phyloP scores from a whole-genome alignment of 352 stramenopile genomes.

The Blastocystis sp. region DNA sequence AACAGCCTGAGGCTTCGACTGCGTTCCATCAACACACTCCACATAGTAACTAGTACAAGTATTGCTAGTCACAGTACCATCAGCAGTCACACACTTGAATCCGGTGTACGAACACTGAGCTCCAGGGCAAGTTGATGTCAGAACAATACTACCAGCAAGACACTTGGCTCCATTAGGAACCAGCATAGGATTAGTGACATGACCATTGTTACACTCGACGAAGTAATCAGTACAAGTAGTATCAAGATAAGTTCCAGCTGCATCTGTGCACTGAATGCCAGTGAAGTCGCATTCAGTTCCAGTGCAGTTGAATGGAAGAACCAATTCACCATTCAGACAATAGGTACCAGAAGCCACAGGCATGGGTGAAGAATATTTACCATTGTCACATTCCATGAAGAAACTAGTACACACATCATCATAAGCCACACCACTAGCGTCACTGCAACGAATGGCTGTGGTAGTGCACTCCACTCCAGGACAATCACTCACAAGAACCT shows the following conservation, averaged over 20 bases:
- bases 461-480: not conserved
- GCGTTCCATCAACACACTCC: constrained; percentile 41
- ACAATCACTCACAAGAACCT: not conserved
- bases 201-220: constrained; percentile 57
- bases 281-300: constrained; percentile 41
- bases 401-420: constrained; percentile 41
- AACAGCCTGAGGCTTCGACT: constrained; percentile 20
- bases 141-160: constrained; percentile 19
- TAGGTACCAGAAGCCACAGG: constrained; percentile 49
- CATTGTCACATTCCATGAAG: constrained; percentile 54
- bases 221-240: constrained; percentile 58
- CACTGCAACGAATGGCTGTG: not conserved
- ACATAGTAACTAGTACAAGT: constrained; percentile 37
- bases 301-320: constrained; percentile 51
- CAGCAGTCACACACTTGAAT: constrained; percentile 17
- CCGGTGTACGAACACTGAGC: constrained; percentile 33
- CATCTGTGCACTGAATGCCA: constrained; percentile 64
- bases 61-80: not conserved
- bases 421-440: not conserved
- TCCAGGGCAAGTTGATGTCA: constrained; percentile 12
- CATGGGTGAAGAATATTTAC: not conserved
- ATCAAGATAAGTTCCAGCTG: constrained; percentile 17
- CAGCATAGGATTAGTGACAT: constrained; percentile 41
- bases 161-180: constrained; percentile 41
- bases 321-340: constrained; percentile 43